phyloP scores from a whole-genome alignment of 257 asterid species.

The Solanum sejunctum region DNA sequence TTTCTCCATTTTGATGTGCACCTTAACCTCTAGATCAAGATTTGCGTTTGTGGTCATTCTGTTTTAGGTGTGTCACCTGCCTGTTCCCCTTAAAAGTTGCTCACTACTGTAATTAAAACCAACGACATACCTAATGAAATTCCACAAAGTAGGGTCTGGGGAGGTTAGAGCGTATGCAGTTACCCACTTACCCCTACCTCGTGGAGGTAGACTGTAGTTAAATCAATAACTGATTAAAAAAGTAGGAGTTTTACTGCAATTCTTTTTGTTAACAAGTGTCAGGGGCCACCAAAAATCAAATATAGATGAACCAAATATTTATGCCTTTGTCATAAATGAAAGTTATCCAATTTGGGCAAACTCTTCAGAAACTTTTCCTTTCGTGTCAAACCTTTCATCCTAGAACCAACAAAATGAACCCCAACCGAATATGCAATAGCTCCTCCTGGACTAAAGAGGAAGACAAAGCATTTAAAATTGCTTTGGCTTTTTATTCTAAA shows the following conservation, averaged over 20 bases:
- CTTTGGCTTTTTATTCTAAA: neutral
- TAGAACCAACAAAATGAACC: neutral
- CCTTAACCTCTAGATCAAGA: neutral
- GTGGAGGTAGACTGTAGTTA: neutral
- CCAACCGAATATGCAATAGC: neutral
- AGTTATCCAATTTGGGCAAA: neutral
- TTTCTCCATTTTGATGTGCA: neutral
- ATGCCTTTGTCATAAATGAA: neutral
- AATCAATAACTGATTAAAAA: neutral
- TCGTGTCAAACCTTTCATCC: neutral
- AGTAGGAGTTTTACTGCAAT: neutral
- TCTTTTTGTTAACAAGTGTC: conserved; percentile 2
- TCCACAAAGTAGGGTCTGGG: neutral
- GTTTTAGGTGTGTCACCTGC: neutral
- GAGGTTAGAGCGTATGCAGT: neutral
- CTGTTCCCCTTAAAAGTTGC: neutral
- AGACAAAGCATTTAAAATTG: neutral
- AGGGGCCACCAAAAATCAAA: neutral
- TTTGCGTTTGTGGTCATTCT: neutral
- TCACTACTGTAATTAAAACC: neutral
- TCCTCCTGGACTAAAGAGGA: conserved; percentile 9
- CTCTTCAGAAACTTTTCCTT: neutral
- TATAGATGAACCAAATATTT: neutral
- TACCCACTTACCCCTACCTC: neutral
- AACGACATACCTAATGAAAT: neutral